phyloP scores from a whole-genome alignment of 352 stramenopile genomes.

The Globisporangium camurandrum region DNA sequence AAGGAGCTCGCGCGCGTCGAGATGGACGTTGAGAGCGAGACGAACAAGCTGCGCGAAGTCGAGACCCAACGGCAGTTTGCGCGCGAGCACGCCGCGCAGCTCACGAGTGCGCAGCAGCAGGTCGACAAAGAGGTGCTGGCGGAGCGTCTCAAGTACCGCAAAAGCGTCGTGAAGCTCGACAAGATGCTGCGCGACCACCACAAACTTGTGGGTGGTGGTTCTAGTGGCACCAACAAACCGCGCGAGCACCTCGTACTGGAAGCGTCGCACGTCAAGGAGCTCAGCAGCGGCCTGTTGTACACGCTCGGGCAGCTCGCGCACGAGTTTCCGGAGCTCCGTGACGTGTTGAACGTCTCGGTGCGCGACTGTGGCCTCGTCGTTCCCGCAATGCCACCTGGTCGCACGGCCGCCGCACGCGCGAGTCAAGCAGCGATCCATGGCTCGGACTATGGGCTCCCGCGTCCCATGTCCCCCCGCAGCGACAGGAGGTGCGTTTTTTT shows the following conservation, averaged over 20 bases:
- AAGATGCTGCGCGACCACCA: constrained; percentile 53
- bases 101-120: constrained; percentile 49
- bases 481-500: constrained; percentile 31
- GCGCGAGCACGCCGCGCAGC: constrained; percentile 49
- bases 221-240: constrained; percentile 20
- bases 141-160: constrained; percentile 58
- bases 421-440: constrained; percentile 14
- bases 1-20: constrained; percentile 90
- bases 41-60: constrained; percentile 56
- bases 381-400: constrained; percentile 58
- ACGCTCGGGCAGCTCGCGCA: constrained; percentile 89
- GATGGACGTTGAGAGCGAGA: constrained; percentile 76
- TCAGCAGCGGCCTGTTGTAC: constrained; percentile 83
- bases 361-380: constrained; percentile 74
- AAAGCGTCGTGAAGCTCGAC: constrained; percentile 68
- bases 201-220: constrained; percentile 23
- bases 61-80: constrained; percentile 59
- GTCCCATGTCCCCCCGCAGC: constrained; percentile 56
- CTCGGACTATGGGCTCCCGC: constrained; percentile 23
- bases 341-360: constrained; percentile 65
- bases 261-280: constrained; percentile 67
- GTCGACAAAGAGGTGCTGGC: constrained; percentile 63
- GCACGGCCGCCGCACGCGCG: constrained; percentile 39
- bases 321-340: constrained; percentile 91
- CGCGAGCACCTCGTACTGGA: constrained; percentile 85